phyloP scores from a whole-genome alignment of 768 basidiomycete species.

The Filobasidium floriforme region DNA sequence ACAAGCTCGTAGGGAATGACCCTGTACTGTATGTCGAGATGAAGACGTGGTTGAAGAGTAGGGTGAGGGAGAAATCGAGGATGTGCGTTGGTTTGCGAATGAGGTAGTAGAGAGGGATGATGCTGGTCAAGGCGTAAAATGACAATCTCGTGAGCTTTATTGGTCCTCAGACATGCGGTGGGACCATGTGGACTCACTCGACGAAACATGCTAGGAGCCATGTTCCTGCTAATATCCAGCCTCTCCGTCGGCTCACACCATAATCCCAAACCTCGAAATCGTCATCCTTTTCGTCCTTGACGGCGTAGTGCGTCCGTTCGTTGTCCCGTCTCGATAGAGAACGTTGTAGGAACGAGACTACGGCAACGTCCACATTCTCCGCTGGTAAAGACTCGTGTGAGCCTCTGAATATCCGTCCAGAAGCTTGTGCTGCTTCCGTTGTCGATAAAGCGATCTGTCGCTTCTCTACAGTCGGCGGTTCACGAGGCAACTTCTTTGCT shows the following conservation, averaged over 20 bases:
- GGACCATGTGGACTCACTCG: slow-evolving; percentile 54
- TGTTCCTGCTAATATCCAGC: slow-evolving; percentile 80
- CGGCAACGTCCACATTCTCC: not conserved
- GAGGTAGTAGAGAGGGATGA: slow-evolving; percentile 77
- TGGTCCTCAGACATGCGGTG: no score
- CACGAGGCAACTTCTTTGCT: slow-evolving; percentile 27
- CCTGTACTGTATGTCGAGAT: slow-evolving; percentile 87
- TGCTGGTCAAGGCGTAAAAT: slow-evolving; percentile 42
- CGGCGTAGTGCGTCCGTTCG: slow-evolving; percentile 17
- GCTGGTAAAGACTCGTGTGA: not conserved
- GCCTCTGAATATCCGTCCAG: not conserved
- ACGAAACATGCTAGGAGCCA: slow-evolving; percentile 76
- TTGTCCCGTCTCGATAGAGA: slow-evolving; percentile 6
- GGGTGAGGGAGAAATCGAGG: slow-evolving; percentile 86
- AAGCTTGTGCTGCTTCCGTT: not conserved
- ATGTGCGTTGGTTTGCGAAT: slow-evolving; percentile 86
- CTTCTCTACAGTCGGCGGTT: slow-evolving; percentile 4
- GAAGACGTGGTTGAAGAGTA: slow-evolving; percentile 84
- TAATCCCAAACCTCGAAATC: slow-evolving; percentile 54
- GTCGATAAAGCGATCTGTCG: not conserved
- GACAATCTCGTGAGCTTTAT: slow-evolving; percentile 15
- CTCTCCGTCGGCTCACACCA: slow-evolving; percentile 66
- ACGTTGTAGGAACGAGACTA: not conserved
- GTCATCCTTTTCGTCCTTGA: slow-evolving; percentile 24
- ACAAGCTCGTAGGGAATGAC: slow-evolving; percentile 70